These are phyloP conservation scores for Pelargonium cotyledonis DNA, from an alignment of 441 rosid species.

Conservation along the genomic window DNA sequence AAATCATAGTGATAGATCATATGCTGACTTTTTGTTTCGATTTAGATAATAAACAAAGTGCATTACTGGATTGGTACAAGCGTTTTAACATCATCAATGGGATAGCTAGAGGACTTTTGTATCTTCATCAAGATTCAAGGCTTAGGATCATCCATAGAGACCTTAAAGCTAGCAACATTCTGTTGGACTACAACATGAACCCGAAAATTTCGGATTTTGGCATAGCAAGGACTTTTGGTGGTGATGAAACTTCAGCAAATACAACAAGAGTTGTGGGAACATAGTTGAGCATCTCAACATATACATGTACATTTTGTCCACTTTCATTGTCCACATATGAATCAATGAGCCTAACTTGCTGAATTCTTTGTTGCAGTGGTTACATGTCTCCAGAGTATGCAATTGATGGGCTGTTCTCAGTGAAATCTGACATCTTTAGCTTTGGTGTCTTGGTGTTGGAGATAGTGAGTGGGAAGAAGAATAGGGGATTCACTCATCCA, in stretches of 20 bases:
- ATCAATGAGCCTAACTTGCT: neutral
- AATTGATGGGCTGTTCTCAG: slow-evolving; percentile 14
- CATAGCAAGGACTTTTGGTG: neutral
- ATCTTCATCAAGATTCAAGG: slow-evolving; percentile 20
- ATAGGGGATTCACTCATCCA: slow-evolving; percentile 11
- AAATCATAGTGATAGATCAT: neutral
- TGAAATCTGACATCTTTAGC: slow-evolving; percentile 11
- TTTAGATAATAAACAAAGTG: slow-evolving; percentile 6
- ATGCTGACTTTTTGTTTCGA: too few relatives aligned
- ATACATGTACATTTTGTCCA: neutral
- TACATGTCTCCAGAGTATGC: neutral
- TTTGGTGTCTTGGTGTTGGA: slow-evolving; percentile 13
- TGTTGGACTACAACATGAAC: slow-evolving; percentile 18
- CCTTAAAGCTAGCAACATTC: slow-evolving; percentile 24
- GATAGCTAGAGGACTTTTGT: slow-evolving; percentile 18
- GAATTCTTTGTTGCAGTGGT: slow-evolving; percentile 7
- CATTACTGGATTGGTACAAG: slow-evolving; percentile 10
- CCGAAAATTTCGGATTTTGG: slow-evolving; percentile 21
- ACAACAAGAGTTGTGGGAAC: slow-evolving; percentile 3
- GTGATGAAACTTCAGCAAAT: slow-evolving; percentile 1
- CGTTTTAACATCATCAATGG: slow-evolving; percentile 12
- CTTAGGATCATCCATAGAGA: slow-evolving; percentile 11
- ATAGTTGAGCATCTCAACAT: neutral
- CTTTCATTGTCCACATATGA: neutral
- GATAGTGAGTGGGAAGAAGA: slow-evolving; percentile 16